Base-by-base conservation (phyloP, 164 flowering plant species). In the Annona cherimola region DNA sequence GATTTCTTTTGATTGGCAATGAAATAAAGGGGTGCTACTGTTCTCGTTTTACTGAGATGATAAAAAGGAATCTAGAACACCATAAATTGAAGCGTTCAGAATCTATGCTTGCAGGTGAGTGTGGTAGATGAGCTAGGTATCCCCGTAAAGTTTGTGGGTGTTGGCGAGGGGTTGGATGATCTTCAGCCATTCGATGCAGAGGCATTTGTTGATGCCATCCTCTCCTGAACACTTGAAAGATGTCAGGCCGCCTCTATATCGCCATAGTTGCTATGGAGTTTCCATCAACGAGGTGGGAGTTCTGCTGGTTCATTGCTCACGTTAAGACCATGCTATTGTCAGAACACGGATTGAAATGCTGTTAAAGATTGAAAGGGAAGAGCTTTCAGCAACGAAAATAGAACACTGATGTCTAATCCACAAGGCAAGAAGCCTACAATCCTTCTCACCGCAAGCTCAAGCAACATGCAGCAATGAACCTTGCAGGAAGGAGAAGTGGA, bases 61-160 rank as follows among this genome's bases (percentile, higher is more conserved):
- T 4, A 45, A 45, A 45, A 45, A 1, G 9, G 9, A 45, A 45
- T 4, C 9, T 68, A 2, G 2, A 4, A 7, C 42, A 43, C 18
- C 40, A n/a, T 70, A 35, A 55, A 18, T 9, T 45, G 35, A 45
- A 45, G 39, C 1, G 26, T 45, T 20, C 9, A 16, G 40, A 45
- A 14, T 44, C 61, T 63, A 61, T 66, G 66, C 59, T 76, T 81
- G 71, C 86, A 94, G 99, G 99, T 91, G 54, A 94, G 97, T 81
- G 99, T 94, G 55, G 97, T 94, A 64, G 96, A 94, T 81, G 99
- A 92, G 84, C 95, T 94, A 59, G 97, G 97, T 54, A 94, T 92
- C 71, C 99, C 99, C 66, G 90, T 94, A 61, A 94, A 94, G 82
- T 94, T 94, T 84, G 94, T 94, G n/a, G 96, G 99, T 66, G 96